Percentiles rank a stretch among this genome's conserved stretches.
phyloP scores from a whole-genome alignment of 768 basidiomycete genomes.

The Russula foetens region DNA sequence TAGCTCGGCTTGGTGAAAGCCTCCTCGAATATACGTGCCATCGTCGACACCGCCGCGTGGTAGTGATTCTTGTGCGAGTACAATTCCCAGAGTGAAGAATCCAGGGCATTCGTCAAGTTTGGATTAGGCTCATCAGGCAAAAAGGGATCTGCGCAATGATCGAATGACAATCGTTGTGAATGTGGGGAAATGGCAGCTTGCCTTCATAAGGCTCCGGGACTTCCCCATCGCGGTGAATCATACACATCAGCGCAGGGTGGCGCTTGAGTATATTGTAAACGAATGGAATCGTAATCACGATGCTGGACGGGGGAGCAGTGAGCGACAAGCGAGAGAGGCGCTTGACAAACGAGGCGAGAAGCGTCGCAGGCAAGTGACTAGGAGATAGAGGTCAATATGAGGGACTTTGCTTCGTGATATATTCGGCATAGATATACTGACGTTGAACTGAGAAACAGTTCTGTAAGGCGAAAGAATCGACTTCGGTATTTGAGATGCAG shows the following conservation, averaged over 20 bases:
- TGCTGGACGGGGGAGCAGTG: slow-evolving; percentile 79
- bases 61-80: slow-evolving; percentile 74
- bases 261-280: slow-evolving; percentile 89
- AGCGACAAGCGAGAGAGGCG: slow-evolving; percentile 80
- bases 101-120: slow-evolving; percentile 65
- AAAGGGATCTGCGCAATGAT: slow-evolving; percentile 53
- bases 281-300: slow-evolving; percentile 87
- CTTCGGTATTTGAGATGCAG: slow-evolving; percentile 90
- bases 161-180: not conserved
- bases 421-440: slow-evolving; percentile 25
- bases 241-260: slow-evolving; percentile 85
- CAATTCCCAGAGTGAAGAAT: slow-evolving; percentile 92
- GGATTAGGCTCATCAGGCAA: slow-evolving; percentile 60
- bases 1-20: slow-evolving; percentile 93
- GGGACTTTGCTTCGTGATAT: not conserved
- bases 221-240: slow-evolving; percentile 69
- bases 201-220: slow-evolving; percentile 21
- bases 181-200: not conserved
- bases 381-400: slow-evolving; percentile 7
- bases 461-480: slow-evolving; percentile 88
- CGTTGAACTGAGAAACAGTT: slow-evolving; percentile 90
- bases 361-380: slow-evolving; percentile 79
- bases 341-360: slow-evolving; percentile 95
- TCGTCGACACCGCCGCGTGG: slow-evolving; percentile 75
- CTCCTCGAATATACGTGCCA: slow-evolving; percentile 80